A percentile compares a stretch with the other conserved stretches of the same genome.
Evolutionary conservation across 352 stramenopile genomes (phyloP).

Genomic region (Globisporangium abappressorium): DNA sequence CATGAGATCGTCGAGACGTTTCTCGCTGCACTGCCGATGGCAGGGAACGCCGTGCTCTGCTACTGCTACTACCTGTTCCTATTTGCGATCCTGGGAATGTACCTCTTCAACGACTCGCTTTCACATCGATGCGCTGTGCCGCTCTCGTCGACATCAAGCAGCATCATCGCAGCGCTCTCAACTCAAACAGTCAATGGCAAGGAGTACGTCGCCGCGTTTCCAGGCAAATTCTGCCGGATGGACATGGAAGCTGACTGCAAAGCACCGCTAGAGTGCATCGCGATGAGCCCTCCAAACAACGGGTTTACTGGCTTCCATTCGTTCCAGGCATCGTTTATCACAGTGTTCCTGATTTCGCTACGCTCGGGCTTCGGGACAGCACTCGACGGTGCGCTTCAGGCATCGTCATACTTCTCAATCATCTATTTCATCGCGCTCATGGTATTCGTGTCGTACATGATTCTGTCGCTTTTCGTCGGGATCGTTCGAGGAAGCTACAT

Average conservation of each 20-base stretch:
- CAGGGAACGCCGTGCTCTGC: constrained; percentile 64
- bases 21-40: constrained; percentile 65
- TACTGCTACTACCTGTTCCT: constrained; percentile 87
- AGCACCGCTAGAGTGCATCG: constrained; percentile 48
- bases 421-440: constrained; percentile 80
- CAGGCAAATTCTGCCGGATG: constrained; percentile 52
- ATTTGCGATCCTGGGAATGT: constrained; percentile 85
- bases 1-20: constrained; percentile 82
- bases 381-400: constrained; percentile 68
- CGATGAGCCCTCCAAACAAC: constrained; percentile 59
- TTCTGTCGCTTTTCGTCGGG: constrained; percentile 75
- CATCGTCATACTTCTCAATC: constrained; percentile 70
- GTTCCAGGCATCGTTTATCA: constrained; percentile 80
- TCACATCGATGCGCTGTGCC: constrained; percentile 59
- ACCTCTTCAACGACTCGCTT: constrained; percentile 82
- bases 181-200: constrained; percentile 16
- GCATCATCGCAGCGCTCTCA: constrained; percentile 10
- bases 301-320: constrained; percentile 83
- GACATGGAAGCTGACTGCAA: constrained; percentile 22
- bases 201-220: constrained; percentile 51
- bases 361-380: constrained; percentile 74
- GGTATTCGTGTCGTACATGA: constrained; percentile 86
- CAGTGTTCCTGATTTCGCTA: constrained; percentile 75
- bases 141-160: constrained; percentile 23
- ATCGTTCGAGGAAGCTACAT: constrained; percentile 84